Evolutionary conservation across 306 rosid genomes (phyloP).

Genomic region (Spatholobus suberectus): DNA sequence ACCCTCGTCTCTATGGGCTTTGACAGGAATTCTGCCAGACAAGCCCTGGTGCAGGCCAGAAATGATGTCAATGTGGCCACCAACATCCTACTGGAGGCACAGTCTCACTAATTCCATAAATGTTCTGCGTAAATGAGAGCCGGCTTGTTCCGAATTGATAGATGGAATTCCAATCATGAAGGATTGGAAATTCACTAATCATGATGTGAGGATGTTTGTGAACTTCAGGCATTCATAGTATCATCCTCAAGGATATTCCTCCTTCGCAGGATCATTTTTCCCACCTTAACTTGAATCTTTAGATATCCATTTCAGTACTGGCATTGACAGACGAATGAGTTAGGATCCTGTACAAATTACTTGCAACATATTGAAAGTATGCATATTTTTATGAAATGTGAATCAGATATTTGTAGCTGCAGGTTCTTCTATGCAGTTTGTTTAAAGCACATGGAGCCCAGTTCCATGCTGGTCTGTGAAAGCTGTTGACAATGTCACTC

Average conservation of each 20-base stretch:
- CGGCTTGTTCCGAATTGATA: conserved; percentile 31
- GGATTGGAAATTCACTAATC: conserved; percentile 47
- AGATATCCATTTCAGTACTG: conserved; percentile 48
- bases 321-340: conserved; percentile 39
- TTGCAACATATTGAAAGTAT: conserved; percentile 44
- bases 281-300: conserved; percentile 46
- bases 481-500: neutral
- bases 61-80: conserved; percentile 91
- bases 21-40: conserved; percentile 90
- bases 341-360: conserved; percentile 64
- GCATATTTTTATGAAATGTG: conserved; percentile 28
- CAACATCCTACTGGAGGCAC: conserved; percentile 92
- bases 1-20: conserved; percentile 97
- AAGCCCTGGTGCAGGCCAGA: conserved; percentile 92
- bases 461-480: neutral
- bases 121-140: conserved; percentile 30
- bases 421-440: conserved; percentile 22
- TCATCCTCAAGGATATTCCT: conserved; percentile 40
- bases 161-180: conserved; percentile 36
- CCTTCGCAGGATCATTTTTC: conserved; percentile 40
- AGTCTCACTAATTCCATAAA: conserved; percentile 59
- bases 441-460: conserved; percentile 10
- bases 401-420: conserved; percentile 36
- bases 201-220: conserved; percentile 51
- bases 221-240: conserved; percentile 41